Evolutionary conservation across 139 green algal species (phyloP).

Genomic region (Chlamydomonas asymmetrica): DNA sequence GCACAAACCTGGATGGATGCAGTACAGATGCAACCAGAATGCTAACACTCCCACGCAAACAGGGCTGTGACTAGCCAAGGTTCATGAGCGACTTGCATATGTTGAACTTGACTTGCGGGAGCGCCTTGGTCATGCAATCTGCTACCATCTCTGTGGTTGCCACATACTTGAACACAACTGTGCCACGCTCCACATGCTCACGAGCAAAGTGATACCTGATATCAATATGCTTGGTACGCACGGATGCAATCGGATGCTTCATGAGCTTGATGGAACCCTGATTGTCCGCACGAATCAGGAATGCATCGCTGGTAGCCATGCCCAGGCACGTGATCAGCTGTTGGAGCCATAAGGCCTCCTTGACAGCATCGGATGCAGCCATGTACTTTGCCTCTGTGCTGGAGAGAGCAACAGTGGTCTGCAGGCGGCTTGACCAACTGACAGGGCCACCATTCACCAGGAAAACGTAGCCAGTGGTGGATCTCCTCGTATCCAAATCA

Average conservation of each 20-base stretch:
- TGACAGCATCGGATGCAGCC: neutral
- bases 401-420: neutral
- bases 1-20: too few relatives aligned
- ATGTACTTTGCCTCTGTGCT: neutral
- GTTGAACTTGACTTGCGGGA: too few relatives aligned
- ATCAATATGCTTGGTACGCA: slow-evolving; percentile 52
- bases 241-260: slow-evolving; percentile 22
- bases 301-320: neutral
- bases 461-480: slow-evolving; percentile 12
- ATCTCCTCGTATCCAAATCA: slow-evolving; percentile 27
- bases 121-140: slow-evolving; percentile 38
- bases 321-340: neutral
- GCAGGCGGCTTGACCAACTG: neutral
- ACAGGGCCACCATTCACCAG: neutral
- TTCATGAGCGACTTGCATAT: too few relatives aligned
- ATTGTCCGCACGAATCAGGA: slow-evolving; percentile 31
- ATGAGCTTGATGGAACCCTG: slow-evolving; percentile 42
- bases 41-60: too few relatives aligned
- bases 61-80: too few relatives aligned
- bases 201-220: slow-evolving; percentile 34
- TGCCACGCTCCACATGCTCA: slow-evolving; percentile 11
- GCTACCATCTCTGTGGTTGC: slow-evolving; percentile 23
- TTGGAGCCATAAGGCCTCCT: neutral
- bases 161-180: slow-evolving; percentile 27
- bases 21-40: too few relatives aligned